Evolutionary conservation across 805 yeast species (phyloP), one percentile per base, ranked within the genome.

Genomic region (Danielia oregonensis): DNA sequence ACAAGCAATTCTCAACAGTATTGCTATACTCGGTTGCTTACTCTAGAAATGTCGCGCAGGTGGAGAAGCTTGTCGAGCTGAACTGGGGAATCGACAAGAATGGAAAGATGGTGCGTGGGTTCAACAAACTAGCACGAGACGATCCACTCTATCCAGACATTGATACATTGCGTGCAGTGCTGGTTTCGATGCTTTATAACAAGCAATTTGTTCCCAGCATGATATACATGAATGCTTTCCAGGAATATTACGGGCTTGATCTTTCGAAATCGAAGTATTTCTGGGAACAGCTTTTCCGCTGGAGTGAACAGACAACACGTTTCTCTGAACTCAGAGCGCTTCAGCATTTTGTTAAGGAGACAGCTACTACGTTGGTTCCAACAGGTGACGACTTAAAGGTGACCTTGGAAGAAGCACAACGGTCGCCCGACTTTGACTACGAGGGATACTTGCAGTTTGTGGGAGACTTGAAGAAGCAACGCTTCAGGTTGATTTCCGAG

Each of bases 261-360:
- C 37, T 57, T 17, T 37, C 44, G 10, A 27, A 34, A 6, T 36
- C 62, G 18, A 49, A 48, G 37, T 32, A 44, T 2, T 57, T 68
- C 37, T 68, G 71, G 71, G 64, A 57, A 37, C 51, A 48, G 27
- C 32, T 64, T 2, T 57, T 67, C 44, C 52, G 52, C 32, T 65
- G 70, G 70, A 54, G 62, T 34, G 62, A 65, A 34, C 39, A 52
- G 22, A 39, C 56, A n/a, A 62, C 70, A 16, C 47, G 49, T 28
- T 65, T 34, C 39, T 48, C 53, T 8, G 54, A 57, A 22, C 37
- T 44, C 16, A 42, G 49, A 12, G 62, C 63, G 13, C 49, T 66
- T 28, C 42, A 39, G 25, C 47, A 49, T 32, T 65, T 40, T 35
- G 35, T 65, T 24, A 51, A 46, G 25, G 45, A 55, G 14, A 46